A percentile compares a stretch with the other conserved stretches of the same genome.
These are phyloP conservation scores for Sporothrix protearum DNA, from an alignment of 2,329 filamentous ascomycete genomes.

Conservation along the genomic window DNA sequence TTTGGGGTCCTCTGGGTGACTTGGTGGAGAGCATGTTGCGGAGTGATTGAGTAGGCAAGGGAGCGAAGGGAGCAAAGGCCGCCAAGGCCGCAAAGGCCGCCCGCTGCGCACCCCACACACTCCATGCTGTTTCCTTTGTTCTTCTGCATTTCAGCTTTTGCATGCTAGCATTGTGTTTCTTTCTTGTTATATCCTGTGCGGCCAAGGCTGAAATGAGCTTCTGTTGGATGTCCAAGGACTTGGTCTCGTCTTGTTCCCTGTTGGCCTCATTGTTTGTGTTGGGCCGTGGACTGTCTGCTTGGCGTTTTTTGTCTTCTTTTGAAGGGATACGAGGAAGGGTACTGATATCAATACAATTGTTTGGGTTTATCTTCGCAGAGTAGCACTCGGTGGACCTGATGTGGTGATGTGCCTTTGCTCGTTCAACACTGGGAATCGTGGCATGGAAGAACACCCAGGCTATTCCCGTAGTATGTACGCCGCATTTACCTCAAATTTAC, in stretches of 20 bases:
- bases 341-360: slow-evolving; percentile 11
- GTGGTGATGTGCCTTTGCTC: too few relatives aligned
- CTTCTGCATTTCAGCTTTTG: neutral
- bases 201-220: neutral
- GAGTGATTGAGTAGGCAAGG: slow-evolving; percentile 62
- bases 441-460: too few relatives aligned
- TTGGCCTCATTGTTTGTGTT: neutral
- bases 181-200: neutral
- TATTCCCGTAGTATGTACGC: too few relatives aligned
- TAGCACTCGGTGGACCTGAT: neutral
- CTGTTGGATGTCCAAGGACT: neutral
- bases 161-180: neutral
- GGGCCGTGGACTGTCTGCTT: neutral
- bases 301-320: slow-evolving; percentile 1
- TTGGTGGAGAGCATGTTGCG: slow-evolving; percentile 96
- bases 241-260: neutral
- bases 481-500: too few relatives aligned
- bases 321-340: neutral
- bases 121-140: neutral
- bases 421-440: too few relatives aligned
- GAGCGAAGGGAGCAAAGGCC: too few relatives aligned
- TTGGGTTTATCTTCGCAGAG: neutral
- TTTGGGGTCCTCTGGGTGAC: slow-evolving; percentile 93
- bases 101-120: too few relatives aligned
- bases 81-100: too few relatives aligned